phyloP scores from a whole-genome alignment of 2,329 filamentous ascomycete species.

The Phaeosphaeria sp. region DNA sequence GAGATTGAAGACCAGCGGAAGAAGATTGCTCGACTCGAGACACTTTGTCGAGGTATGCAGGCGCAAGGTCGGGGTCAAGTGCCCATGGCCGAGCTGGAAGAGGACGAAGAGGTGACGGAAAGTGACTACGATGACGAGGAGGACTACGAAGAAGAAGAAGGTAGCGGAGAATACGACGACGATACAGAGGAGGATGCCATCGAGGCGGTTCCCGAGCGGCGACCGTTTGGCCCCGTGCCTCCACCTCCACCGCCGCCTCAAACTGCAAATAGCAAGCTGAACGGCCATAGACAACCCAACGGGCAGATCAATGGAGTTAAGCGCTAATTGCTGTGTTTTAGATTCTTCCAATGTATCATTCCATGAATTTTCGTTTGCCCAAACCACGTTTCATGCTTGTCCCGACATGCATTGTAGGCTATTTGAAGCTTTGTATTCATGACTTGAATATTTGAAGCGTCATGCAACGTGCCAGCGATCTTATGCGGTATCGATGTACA shows the following conservation, averaged over 20 bases:
- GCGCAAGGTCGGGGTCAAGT: conserved; percentile 84
- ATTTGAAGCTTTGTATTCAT: conserved; percentile 6
- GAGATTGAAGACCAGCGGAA: conserved; percentile 80
- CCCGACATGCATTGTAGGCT: conserved; percentile 1
- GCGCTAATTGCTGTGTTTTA: conserved; percentile 36
- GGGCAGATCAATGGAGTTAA: conserved; percentile 49
- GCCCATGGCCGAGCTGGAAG: conserved; percentile 55
- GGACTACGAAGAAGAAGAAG: conserved; percentile 50
- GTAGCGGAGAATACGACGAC: conserved; percentile 61
- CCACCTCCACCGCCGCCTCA: conserved; percentile 47
- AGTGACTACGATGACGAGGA: conserved; percentile 52
- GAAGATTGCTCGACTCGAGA: conserved; percentile 90
- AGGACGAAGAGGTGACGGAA: conserved; percentile 63
- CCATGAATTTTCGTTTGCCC: conserved; percentile 2
- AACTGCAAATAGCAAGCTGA: conserved; percentile 41
- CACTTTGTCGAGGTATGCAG: conserved; percentile 95
- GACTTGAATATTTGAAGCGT: background rate
- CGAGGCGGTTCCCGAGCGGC: conserved; percentile 40
- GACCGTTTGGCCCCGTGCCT: conserved; percentile 47
- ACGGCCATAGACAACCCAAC: conserved; percentile 48
- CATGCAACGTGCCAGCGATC: background rate
- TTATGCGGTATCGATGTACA: background rate
- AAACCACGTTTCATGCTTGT: background rate
- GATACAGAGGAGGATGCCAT: conserved; percentile 63
- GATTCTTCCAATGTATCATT: conserved; percentile 10